Conservation (phyloP, 169 alveolate species). For the Plasmodium blacklocki region DNA sequence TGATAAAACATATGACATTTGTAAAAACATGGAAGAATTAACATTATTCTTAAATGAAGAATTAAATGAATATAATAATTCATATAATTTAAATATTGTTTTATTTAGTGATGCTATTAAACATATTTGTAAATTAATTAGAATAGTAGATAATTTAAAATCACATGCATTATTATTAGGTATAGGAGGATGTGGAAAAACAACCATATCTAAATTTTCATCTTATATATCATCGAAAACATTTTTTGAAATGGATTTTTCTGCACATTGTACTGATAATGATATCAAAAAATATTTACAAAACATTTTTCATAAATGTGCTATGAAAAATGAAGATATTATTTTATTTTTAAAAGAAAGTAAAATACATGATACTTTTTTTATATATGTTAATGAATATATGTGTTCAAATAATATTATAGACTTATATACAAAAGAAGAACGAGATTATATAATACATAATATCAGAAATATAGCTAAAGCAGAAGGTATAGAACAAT, state of each 20-base stretch:
- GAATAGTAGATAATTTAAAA: conserved; percentile 93
- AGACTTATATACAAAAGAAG: conserved; percentile 83
- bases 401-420: conserved; percentile 82
- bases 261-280: conserved; percentile 56
- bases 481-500: conserved; percentile 92
- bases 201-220: conserved; percentile 93
- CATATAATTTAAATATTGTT: conserved; percentile 95
- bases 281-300: conserved; percentile 81
- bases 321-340: conserved; percentile 92
- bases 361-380: conserved; percentile 83
- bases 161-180: conserved; percentile 97
- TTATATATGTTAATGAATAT: conserved; percentile 82
- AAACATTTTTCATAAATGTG: conserved; percentile 88
- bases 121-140: conserved; percentile 94
- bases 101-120: conserved; percentile 97
- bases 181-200: conserved; percentile 97
- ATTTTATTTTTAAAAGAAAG: conserved; percentile 92
- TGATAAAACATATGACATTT: conserved; percentile 93
- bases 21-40: conserved; percentile 88
- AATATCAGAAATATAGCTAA: conserved; percentile 91
- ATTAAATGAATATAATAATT: conserved; percentile 93
- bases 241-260: conserved; percentile 82
- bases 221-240: conserved; percentile 92
- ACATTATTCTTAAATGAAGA: conserved; percentile 91
- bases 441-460: conserved; percentile 52